Evolutionary conservation across 2,329 filamentous ascomycete species (phyloP).

Genomic region (Dothistroma septosporum): DNA sequence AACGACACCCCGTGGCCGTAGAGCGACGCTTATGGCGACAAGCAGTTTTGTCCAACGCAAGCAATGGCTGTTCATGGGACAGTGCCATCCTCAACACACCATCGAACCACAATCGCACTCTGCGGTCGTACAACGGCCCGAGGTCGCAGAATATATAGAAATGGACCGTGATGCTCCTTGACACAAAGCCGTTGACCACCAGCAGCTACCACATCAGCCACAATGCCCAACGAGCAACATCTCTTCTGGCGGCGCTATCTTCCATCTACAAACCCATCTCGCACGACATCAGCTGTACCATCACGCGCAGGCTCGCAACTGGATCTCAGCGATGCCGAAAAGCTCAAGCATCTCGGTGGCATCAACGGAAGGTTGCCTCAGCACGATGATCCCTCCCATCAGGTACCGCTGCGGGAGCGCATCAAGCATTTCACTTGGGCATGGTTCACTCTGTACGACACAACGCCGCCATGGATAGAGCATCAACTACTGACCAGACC

Average conservation of each 20-base stretch:
- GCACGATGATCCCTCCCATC: background rate
- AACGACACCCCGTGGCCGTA: background rate
- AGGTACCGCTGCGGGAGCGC: background rate
- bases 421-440: constrained; percentile 14
- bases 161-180: too few species aligned
- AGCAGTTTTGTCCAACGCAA: background rate
- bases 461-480: constrained; percentile 28
- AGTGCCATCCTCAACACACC: background rate
- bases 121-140: background rate
- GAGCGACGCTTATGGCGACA: background rate
- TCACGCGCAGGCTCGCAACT: background rate
- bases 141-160: background rate
- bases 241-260: background rate
- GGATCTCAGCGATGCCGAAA: background rate
- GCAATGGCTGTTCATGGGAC: background rate
- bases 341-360: background rate
- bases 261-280: background rate
- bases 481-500: background rate
- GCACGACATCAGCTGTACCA: background rate
- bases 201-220: too few species aligned
- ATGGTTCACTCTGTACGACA: constrained; percentile 47
- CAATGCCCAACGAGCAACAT: background rate
- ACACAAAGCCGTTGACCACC: too few species aligned
- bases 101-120: background rate
- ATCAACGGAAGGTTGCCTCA: background rate